Evolutionary conservation across 2,329 filamentous ascomycete species (phyloP), one percentile per base, ranked within the genome.

Genomic region (Nothopassalora personata): DNA sequence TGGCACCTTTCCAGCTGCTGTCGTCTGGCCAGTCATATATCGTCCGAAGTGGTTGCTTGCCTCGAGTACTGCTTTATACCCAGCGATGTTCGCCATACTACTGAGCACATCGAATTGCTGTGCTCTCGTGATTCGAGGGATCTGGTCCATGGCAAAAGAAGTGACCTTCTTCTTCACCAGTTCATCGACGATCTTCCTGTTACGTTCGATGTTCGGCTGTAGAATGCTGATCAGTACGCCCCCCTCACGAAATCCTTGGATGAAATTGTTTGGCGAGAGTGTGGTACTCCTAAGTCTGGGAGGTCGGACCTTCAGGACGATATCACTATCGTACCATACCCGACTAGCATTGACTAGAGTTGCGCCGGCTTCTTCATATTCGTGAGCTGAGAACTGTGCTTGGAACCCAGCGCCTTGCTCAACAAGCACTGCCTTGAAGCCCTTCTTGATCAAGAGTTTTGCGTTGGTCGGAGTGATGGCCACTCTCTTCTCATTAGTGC

Each of bases 41-140:
- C 91, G 85, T 54, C 91, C 91, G 74, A 95, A 96, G 63, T 88
- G 86, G 74, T 96, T 96, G 13, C 90, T 92, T 1, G 91, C 91
- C 73, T 96, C 91, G 47, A 96, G 78, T 1, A 96, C 90, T 45
- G 91, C 91, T 74, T 95, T 96, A 77, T 96, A 96, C 0, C 91
- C 91, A 23, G 91, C 90, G 76, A 96, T 96, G 68, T 96, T 96
- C 60, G 91, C 91, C 91, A 96, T 96, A 9, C 89, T 94, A 73
- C 90, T 83, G 57, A 96, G 80, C 0, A 90, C 91, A 74, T 96
- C 91, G 68, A 95, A 96, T 0, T 89, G 86, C 72, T 96, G 91
- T 1, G 91, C 91, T 50, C 91, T 84, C 1, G 91, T 95, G 67
- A 96, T 96, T 45, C 91, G 86, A 15, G 91, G 91, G 54, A 96